Evolutionary conservation across 139 green algal species (phyloP).

Genomic region (Closterium sp.): DNA sequence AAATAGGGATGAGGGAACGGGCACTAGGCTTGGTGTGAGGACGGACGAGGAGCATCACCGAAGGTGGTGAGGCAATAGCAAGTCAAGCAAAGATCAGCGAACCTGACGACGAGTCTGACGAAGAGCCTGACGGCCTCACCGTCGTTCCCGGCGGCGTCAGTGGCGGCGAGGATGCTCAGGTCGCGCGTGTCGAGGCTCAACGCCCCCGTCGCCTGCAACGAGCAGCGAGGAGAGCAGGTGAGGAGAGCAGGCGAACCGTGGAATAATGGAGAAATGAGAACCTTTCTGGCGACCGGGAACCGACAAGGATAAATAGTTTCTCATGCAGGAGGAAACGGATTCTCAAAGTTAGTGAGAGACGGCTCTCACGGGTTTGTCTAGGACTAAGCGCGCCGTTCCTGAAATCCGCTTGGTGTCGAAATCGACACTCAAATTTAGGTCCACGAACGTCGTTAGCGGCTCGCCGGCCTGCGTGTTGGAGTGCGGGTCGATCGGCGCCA

Average conservation of each 20-base stretch:
- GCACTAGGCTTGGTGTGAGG: too few species aligned
- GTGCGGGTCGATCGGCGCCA: constrained; percentile 42
- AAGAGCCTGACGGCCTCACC: too few species aligned
- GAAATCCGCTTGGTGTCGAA: constrained; percentile 35
- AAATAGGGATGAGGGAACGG: too few species aligned
- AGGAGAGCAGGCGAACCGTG: not conserved
- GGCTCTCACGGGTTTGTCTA: constrained; percentile 9
- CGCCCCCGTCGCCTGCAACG: not conserved
- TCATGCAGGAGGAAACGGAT: too few species aligned
- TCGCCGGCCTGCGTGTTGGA: constrained; percentile 33
- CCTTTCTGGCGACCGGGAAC: too few species aligned
- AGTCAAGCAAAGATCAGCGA: too few species aligned
- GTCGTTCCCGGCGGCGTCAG: not conserved
- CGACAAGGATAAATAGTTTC: too few species aligned
- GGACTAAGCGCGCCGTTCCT: constrained; percentile 30
- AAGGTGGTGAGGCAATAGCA: too few species aligned
- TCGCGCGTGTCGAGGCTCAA: constrained; percentile 45
- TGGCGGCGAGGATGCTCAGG: constrained; percentile 5
- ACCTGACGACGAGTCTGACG: too few species aligned
- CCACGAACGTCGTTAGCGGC: constrained; percentile 30
- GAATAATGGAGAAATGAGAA: not conserved
- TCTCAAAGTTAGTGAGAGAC: too few species aligned
- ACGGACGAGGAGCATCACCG: too few species aligned
- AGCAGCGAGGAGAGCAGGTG: not conserved
- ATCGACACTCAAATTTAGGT: constrained; percentile 31